phyloP scores from a whole-genome alignment of 2,329 filamentous ascomycete species.

The Pseudopyrenochaeta lycopersici region DNA sequence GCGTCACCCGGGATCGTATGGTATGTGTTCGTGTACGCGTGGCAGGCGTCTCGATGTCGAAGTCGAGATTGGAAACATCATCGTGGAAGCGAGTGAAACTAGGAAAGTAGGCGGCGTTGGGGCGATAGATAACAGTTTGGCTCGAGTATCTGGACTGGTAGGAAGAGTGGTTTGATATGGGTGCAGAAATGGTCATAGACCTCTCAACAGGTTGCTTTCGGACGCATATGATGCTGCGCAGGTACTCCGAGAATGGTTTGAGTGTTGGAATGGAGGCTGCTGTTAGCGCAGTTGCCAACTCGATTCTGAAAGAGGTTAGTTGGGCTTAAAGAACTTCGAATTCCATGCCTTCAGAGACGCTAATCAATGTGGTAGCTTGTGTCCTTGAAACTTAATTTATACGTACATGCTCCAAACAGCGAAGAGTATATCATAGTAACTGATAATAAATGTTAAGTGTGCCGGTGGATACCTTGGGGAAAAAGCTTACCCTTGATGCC shows the following conservation, averaged over 20 bases:
- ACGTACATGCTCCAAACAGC: conserved; percentile 20
- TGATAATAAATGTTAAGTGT: not conserved
- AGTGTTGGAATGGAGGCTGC: conserved; percentile 18
- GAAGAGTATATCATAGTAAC: conserved; percentile 8
- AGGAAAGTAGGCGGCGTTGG: conserved; percentile 16
- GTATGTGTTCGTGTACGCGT: conserved; percentile 20
- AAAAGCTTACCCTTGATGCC: conserved; percentile 3
- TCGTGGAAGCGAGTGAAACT: conserved; percentile 31
- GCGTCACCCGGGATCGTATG: conserved; percentile 8
- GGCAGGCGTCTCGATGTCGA: conserved; percentile 32
- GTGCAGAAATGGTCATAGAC: not conserved
- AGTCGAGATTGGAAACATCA: conserved; percentile 33
- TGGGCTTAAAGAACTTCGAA: conserved; percentile 4
- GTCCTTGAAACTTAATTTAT: not conserved
- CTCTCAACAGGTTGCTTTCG: not conserved
- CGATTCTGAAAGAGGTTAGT: conserved; percentile 14
- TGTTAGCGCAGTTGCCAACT: conserved; percentile 10
- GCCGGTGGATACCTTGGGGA: not conserved
- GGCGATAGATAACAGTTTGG: conserved; percentile 22
- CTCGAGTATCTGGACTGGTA: conserved; percentile 16
- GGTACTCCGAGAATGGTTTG: conserved; percentile 10
- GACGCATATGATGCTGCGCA: conserved; percentile 1
- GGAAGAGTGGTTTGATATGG: not conserved
- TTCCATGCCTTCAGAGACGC: not conserved
- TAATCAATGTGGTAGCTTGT: too few relatives aligned